Evolutionary conservation across 805 yeast species (phyloP).

Genomic region (Wickerhamiella parazyma): DNA sequence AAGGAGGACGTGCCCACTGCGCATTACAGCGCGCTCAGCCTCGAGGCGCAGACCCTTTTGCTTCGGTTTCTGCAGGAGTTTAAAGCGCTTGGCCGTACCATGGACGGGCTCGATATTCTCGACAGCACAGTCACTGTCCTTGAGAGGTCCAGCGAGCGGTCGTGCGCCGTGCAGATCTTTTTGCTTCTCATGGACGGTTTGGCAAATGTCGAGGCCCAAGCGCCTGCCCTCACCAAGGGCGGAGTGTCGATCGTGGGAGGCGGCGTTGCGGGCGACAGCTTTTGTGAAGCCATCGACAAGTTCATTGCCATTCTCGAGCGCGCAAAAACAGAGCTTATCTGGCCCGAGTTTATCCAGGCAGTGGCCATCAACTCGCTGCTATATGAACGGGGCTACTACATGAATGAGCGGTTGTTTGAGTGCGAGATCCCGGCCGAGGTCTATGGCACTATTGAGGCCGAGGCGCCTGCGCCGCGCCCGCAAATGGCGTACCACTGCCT

Average conservation of each 20-base stretch:
- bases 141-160: constrained; percentile 1
- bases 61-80: not conserved
- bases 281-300: constrained; percentile 3
- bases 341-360: constrained; percentile 26
- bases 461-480: constrained; percentile 32
- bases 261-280: constrained; percentile 4
- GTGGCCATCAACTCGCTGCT: constrained; percentile 47
- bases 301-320: constrained; percentile 20
- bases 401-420: constrained; percentile 21
- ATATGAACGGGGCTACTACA: constrained; percentile 35
- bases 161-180: constrained; percentile 5
- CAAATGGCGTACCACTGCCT: constrained; percentile 45
- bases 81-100: not conserved
- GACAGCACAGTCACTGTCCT: constrained; percentile 1
- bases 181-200: constrained; percentile 8
- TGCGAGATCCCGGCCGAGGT: constrained; percentile 25
- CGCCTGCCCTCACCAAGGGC: constrained; percentile 5
- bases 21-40: constrained; percentile 10
- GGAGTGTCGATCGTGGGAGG: constrained; percentile 11
- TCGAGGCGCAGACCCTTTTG: constrained; percentile 10
- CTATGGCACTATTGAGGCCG: constrained; percentile 51
- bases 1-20: not conserved
- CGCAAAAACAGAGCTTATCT: constrained; percentile 24
- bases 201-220: not conserved
- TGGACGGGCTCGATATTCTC: not conserved